Percentiles rank a stretch among this genome's conserved stretches.
Evolutionary conservation across 176 grass and related monocot genomes (phyloP).

Genomic region (Dactylis glomerata): DNA sequence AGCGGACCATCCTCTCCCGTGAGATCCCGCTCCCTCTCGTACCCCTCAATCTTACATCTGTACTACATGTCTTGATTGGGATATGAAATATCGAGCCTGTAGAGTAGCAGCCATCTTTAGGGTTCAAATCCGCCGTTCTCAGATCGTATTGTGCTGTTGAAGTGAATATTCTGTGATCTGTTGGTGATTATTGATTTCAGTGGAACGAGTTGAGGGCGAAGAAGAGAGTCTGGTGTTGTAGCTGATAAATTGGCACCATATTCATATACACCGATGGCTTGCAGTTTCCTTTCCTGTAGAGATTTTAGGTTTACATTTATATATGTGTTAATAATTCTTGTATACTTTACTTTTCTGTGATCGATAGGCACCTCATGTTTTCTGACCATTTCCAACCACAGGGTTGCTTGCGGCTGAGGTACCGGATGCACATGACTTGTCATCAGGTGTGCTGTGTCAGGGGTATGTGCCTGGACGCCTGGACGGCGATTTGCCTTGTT

Average conservation of each 20-base stretch:
- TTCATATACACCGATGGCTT: background rate
- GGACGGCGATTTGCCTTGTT: background rate
- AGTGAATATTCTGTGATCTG: background rate
- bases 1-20: conserved; percentile 88
- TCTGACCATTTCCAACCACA: conserved; percentile 25
- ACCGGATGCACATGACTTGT: conserved; percentile 69
- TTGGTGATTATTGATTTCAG: background rate
- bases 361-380: background rate
- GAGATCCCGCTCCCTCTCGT: conserved; percentile 31
- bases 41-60: background rate
- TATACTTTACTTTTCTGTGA: background rate
- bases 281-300: background rate
- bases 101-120: background rate
- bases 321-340: background rate
- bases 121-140: background rate
- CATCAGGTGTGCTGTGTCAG: conserved; percentile 71
- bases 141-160: background rate
- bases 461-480: conserved; percentile 50
- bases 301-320: background rate
- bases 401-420: conserved; percentile 68
- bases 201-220: background rate
- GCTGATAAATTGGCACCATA: background rate
- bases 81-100: background rate
- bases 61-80: background rate
- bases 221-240: background rate